Evolutionary conservation across 164 flowering plant species (phyloP).

Genomic region (Nelumbo lutea): DNA sequence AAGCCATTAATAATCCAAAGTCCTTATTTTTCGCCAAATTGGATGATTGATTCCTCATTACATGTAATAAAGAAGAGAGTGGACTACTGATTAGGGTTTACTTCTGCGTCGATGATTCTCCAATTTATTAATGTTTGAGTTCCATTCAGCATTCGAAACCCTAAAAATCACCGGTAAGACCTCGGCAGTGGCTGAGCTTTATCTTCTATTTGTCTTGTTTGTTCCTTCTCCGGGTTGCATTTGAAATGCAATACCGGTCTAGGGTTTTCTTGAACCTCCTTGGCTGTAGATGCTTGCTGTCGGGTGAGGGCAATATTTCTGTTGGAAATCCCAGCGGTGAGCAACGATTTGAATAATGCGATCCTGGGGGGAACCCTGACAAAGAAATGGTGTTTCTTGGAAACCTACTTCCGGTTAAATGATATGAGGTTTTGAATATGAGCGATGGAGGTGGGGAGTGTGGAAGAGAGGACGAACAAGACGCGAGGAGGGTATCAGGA

Average conservation of each 20-base stretch:
- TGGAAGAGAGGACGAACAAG: slow-evolving; percentile 25
- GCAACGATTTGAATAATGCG: slow-evolving; percentile 2
- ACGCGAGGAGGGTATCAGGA: slow-evolving; percentile 14
- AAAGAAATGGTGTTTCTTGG: slow-evolving; percentile 11
- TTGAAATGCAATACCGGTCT: slow-evolving; percentile 14
- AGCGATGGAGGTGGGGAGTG: slow-evolving; percentile 69
- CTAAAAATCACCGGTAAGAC: slow-evolving; percentile 3
- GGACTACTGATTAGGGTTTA: neutral
- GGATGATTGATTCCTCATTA: too few species aligned
- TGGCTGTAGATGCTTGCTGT: neutral
- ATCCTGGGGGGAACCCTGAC: neutral
- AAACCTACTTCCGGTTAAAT: slow-evolving; percentile 14
- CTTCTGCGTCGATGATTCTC: neutral
- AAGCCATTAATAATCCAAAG: neutral
- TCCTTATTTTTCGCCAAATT: neutral
- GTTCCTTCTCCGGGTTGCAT: neutral
- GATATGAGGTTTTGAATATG: slow-evolving; percentile 71
- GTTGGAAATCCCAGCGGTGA: neutral
- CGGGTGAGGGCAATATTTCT: neutral
- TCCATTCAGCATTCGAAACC: neutral
- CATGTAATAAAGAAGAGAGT: neutral
- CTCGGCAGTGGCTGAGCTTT: neutral
- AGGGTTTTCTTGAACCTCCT: slow-evolving; percentile 5
- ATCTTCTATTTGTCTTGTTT: neutral
- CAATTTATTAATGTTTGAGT: neutral